Evolutionary conservation across 2,329 filamentous ascomycete genomes (phyloP), one percentile per base, ranked within the genome.

Genomic region (Trichothecium roseum): DNA sequence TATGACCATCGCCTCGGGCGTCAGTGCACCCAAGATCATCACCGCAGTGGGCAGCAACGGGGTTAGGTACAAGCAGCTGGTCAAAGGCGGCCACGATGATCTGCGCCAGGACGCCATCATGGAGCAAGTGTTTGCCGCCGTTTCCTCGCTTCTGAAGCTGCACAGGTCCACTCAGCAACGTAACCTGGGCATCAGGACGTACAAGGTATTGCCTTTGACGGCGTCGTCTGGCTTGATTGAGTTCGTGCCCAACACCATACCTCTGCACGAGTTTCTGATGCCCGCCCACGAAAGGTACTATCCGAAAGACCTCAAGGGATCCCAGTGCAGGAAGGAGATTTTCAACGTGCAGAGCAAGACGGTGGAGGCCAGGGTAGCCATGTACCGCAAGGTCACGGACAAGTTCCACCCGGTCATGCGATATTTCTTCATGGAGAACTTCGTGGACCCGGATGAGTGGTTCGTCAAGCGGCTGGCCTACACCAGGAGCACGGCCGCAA

Each of bases 71-170:
- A 94, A 84, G 55, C 87, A 95, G 59, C 67, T 98, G 42, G 84
- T 94, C 53, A 98, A 98, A 67, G 87, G 87, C 42, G 88, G 91
- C 14, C 89, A 89, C 51, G 91, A 98, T 55, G 89, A 98, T 53
- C 72, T 99, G 10, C 83, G 93, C 8, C 91, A 98, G 62, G 91
- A 99, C 51, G 86, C 89, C 30, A 98, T 78, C 66, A 99, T 99
- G 93, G 93, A 98, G 58, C 91, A 99, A 59, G 91, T 98, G 2
- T 99, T 98, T 55, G 85, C 88, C 39, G 87, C 94, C 58, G 91
- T 95, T 16, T 96, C 87, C 39, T 84, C 84, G 35, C 74, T 98
- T 16, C 67, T 99, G 18, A 84, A 84, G 53, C 80, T 84, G 33
- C 87, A 96, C 55, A 80, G 85, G 37, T 74, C 80, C 10, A 95